Base-by-base conservation (phyloP, 2,329 filamentous ascomycete species). In the Penicillium sp. region DNA sequence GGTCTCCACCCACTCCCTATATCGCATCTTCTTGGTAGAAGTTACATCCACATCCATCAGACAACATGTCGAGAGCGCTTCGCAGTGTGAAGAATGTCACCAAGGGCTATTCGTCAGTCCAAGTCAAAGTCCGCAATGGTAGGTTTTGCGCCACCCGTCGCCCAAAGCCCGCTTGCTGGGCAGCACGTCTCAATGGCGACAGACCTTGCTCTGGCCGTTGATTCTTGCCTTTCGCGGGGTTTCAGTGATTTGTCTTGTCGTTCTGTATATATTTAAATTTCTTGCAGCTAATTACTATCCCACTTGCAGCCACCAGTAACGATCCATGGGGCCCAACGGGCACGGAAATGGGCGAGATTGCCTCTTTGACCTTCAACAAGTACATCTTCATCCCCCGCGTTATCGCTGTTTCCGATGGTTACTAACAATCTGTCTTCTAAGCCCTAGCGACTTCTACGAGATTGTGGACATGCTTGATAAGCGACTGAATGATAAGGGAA, bases 381-480 rank as follows among this genome's bases (percentile, higher is more conserved):
- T 97, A 86, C 69, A 88, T 76, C 18, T 47, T 24, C 30, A 20
- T 14, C 3, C 3, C 56, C 47, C 45, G 43, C 54, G 12, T 30
- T 18, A 20, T 50, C 18, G 20, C 30, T 14, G 12, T 20, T 23
- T 5, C 26, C 11, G 23, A n/a, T 18, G 5, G 11, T 12, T 30
- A 16, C 26, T 63, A 55, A 21, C 14, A 50, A 57, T 40, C 47
- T 35, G 11, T 42, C 57, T 58, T 65, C 46, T 14, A 23, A 96
- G 93, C 70, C 92, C 91, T 35, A 93, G 89, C 75, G 94, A 97
- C 73, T 99, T 99, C 78, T 96, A 96, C 79, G 93, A 99, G 73
- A 97, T 99, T 68, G 96, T 99, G 88, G 94, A 99, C 74, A 99
- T 99, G 91, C 81, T 99, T 64, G 94, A 99, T 77, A 97, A 97